phyloP scores from a whole-genome alignment of 768 basidiomycete species.

The Xerocomus spinulosus region DNA sequence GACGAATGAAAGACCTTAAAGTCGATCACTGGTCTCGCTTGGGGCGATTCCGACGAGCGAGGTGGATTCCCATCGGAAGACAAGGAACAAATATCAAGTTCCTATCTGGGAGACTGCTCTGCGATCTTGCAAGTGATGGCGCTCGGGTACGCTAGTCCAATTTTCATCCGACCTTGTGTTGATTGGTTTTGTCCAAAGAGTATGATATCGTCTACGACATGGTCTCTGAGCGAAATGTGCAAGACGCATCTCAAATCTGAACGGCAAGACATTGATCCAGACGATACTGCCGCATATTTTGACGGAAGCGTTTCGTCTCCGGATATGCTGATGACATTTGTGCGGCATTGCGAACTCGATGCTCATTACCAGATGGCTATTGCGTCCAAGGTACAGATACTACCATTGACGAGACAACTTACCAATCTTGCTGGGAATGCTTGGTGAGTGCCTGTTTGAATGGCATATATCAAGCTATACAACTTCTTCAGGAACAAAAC shows the following conservation, averaged over 20 bases:
- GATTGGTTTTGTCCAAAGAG: constrained; percentile 44
- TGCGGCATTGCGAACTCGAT: constrained; percentile 92
- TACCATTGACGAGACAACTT: constrained; percentile 88
- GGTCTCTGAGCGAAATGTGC: constrained; percentile 98
- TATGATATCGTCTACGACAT: constrained; percentile 96
- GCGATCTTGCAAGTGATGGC: constrained; percentile 91
- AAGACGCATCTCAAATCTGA: constrained; percentile 79
- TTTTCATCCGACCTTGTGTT: not conserved
- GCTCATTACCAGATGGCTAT: constrained; percentile 98
- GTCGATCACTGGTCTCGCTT: constrained; percentile 93
- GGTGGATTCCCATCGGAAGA: constrained; percentile 76
- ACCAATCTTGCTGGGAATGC: constrained; percentile 96
- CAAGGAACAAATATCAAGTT: constrained; percentile 83
- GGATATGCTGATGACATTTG: constrained; percentile 77
- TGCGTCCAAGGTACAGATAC: constrained; percentile 85
- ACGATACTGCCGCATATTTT: constrained; percentile 88
- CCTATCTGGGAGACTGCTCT: constrained; percentile 79
- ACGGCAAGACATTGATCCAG: constrained; percentile 92
- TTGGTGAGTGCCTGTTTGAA: constrained; percentile 53
- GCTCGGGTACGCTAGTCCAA: constrained; percentile 60
- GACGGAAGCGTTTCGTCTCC: constrained; percentile 77
- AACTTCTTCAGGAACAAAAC: constrained; percentile 80
- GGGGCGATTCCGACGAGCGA: constrained; percentile 80
- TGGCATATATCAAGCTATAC: not conserved
- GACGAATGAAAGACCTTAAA: constrained; percentile 87